These are phyloP conservation scores for Penicillium roqueforti DNA, from an alignment of 495 filamentous ascomycete genomes.

Conservation along the genomic window DNA sequence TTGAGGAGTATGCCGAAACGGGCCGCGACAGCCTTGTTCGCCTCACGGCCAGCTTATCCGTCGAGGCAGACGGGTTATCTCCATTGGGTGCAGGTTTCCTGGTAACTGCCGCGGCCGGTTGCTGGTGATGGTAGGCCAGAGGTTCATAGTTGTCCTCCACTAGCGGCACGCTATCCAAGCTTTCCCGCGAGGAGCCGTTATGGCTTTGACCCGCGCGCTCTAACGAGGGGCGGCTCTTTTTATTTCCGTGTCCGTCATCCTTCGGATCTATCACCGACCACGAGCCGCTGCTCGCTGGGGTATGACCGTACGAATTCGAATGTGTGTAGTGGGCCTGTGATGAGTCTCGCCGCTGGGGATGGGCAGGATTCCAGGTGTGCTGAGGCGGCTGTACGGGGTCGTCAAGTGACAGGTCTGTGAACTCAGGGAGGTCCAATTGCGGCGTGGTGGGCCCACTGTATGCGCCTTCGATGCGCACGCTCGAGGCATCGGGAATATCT, in stretches of 20 bases:
- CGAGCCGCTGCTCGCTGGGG: conserved; percentile 37
- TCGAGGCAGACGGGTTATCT: conserved; percentile 27
- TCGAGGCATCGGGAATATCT: conserved; percentile 32
- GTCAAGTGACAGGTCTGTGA: conserved; percentile 33
- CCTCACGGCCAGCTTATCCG: conserved; percentile 55
- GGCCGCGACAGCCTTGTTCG: conserved; percentile 60
- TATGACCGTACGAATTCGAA: conserved; percentile 27
- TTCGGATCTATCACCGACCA: conserved; percentile 39
- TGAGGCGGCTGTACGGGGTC: conserved; percentile 32
- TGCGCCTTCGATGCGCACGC: conserved; percentile 29
- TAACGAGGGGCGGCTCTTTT: conserved; percentile 27
- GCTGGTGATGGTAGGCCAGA: conserved; percentile 49
- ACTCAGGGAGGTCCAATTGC: conserved; percentile 22
- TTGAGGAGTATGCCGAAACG: conserved; percentile 64
- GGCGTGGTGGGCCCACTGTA: conserved; percentile 24
- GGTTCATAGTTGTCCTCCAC: conserved; percentile 41
- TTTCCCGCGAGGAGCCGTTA: conserved; percentile 37
- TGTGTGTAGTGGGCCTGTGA: conserved; percentile 17
- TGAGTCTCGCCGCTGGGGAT: conserved; percentile 43
- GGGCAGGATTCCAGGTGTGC: conserved; percentile 39
- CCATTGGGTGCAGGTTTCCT: conserved; percentile 11
- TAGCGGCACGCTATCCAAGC: conserved; percentile 36
- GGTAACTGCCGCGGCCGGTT: conserved; percentile 15
- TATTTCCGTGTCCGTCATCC: conserved; percentile 20
- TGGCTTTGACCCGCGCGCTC: conserved; percentile 26